Conservation (phyloP, 2,329 filamentous ascomycete genomes). For the Apiospora malaysiana region DNA sequence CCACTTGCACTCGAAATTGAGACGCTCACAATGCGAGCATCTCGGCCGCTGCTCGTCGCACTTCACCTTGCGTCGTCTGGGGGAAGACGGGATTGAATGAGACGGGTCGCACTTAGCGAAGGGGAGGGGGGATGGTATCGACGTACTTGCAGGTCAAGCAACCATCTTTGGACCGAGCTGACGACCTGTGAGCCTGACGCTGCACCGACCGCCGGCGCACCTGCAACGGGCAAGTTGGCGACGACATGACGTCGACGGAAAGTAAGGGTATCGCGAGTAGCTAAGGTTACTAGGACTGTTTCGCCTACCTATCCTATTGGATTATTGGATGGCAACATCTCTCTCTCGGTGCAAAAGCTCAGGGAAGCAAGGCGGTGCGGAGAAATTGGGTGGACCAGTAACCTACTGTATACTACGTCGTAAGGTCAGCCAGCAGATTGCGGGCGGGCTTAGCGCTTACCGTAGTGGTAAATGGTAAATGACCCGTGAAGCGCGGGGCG, state of each 20-base stretch:
- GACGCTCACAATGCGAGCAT: slow-evolving; percentile 59
- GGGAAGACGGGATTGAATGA: slow-evolving; percentile 35
- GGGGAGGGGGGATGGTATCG: slow-evolving; percentile 14
- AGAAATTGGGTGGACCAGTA: no score
- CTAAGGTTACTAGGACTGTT: no score
- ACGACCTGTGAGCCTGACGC: not conserved
- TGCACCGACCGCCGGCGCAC: not conserved
- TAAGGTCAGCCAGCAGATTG: no score
- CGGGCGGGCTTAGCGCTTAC: no score
- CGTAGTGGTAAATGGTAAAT: no score
- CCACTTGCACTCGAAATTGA: slow-evolving; percentile 60
- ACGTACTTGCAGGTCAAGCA: slow-evolving; percentile 55
- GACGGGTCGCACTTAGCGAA: not conserved
- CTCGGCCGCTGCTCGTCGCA: slow-evolving; percentile 59
- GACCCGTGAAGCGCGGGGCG: no score
- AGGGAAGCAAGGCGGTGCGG: no score
- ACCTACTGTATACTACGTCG: no score
- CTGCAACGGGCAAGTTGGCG: not conserved
- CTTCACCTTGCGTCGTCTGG: slow-evolving; percentile 58
- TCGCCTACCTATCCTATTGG: no score
- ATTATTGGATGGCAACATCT: no score
- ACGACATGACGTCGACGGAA: not conserved
- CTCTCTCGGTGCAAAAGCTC: no score
- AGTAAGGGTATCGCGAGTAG: no score
- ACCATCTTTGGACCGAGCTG: slow-evolving; percentile 44